A percentile compares a stretch with the other conserved stretches of the same genome.
Evolutionary conservation across 257 asterid species (phyloP).

Genomic region (Coffea eugenioides): DNA sequence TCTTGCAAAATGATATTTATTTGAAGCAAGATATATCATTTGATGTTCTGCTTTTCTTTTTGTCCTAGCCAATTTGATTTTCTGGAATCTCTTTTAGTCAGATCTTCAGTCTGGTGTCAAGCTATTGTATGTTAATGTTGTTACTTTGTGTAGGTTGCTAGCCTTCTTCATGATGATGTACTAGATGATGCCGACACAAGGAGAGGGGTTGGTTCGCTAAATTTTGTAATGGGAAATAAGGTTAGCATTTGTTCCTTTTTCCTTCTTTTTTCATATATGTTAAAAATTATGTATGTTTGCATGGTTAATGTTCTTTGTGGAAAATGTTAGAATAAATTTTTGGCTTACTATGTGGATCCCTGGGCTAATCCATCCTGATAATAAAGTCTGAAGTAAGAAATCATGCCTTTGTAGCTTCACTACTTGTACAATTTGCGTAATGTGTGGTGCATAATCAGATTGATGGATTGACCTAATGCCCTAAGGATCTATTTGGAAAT

Average conservation of each 20-base stretch:
- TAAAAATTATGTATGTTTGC: neutral
- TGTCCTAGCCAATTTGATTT: neutral
- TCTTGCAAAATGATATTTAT: neutral
- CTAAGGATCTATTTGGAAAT: neutral
- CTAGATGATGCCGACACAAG: constrained; percentile 97
- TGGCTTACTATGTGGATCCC: neutral
- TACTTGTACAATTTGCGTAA: neutral
- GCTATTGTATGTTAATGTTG: constrained; percentile 11
- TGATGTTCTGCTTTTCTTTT: neutral
- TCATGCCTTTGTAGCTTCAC: neutral
- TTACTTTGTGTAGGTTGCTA: constrained; percentile 65
- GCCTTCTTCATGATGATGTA: constrained; percentile 99
- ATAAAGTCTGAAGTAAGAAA: constrained; percentile 3
- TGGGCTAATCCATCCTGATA: neutral
- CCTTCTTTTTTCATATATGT: neutral
- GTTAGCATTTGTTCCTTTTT: constrained; percentile 26
- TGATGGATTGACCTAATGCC: neutral
- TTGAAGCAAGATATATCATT: neutral
- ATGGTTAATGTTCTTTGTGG: no score
- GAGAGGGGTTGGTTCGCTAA: constrained; percentile 84
- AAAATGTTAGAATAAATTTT: neutral
- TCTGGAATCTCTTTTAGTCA: neutral
- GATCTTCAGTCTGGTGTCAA: neutral
- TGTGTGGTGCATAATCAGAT: neutral
- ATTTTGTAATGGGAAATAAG: constrained; percentile 94